These are phyloP conservation scores for Aspergillus sclerotioniger DNA, from an alignment of 495 filamentous ascomycete genomes.

Conservation along the genomic window DNA sequence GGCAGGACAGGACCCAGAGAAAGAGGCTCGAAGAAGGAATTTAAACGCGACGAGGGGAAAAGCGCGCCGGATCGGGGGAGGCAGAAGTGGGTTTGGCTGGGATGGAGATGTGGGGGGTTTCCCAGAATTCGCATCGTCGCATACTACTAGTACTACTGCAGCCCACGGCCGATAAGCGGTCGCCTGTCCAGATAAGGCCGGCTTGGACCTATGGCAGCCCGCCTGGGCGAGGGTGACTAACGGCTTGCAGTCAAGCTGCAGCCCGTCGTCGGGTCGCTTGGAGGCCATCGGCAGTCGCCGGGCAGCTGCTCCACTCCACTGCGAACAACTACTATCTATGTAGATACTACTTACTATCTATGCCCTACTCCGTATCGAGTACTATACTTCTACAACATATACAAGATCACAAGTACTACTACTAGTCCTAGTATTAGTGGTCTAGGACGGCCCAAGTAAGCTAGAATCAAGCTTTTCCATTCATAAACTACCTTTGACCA, in stretches of 20 bases:
- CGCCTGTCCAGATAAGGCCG: slow-evolving; percentile 19
- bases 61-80: neutral
- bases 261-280: neutral
- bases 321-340: no score
- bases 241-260: slow-evolving; percentile 8
- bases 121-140: neutral
- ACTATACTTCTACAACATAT: no score
- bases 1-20: neutral
- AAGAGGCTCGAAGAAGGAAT: neutral
- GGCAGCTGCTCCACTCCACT: neutral
- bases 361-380: no score
- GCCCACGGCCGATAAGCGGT: slow-evolving; percentile 8
- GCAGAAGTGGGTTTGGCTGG: neutral
- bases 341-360: no score
- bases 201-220: slow-evolving; percentile 14
- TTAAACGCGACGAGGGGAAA: neutral
- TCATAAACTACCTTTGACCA: neutral
- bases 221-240: slow-evolving; percentile 12
- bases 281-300: slow-evolving; percentile 6
- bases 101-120: neutral
- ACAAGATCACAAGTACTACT: no score
- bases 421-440: no score
- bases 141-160: neutral
- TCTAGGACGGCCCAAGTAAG: no score
- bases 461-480: neutral